Base-by-base conservation (phyloP, 164 flowering plant species). In the Protea cynaroides region DNA sequence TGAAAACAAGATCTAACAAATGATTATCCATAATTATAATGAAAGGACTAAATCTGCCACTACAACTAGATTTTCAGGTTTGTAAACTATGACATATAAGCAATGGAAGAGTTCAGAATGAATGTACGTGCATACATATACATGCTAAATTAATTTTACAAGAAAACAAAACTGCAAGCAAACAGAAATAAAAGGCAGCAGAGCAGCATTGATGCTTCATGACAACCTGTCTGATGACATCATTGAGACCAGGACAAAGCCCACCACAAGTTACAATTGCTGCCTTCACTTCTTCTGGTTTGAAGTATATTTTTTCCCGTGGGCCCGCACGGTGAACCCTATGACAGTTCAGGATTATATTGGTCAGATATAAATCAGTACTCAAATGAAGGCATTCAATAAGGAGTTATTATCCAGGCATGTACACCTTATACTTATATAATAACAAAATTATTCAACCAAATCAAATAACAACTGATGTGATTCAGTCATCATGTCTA, bases 271-370 rank as follows among this genome's bases (percentile, higher is more conserved):
- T 90, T n/a, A 90, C 85, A 76, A 92, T 90, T 44, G 89, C 96
- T 50, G 96, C 98, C 66, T 84, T 85, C 37, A 93, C 98, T 71
- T 88, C 83, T 71, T 85, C 92, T n/a, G 96, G 93, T 56, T 78
- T 80, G 69, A 85, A 92, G 75, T 83, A 92, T 76, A 92, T 88
- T 58, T 86, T 71, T 68, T 90, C 89, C 37, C 95, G 79, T 36
- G 96, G 95, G 25, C 98, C 98, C 72, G 96, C 98, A 76, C 93
- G 87, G 59, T 90, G 95, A 72, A 90, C 86, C 97, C 95, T 88
- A 63, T 69, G 71, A 61, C 15, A n/a, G 54, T 61, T 50, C 49
- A 61, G 46, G n/a, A 59, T 8, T 19, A 66, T 18, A 49, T 22
- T 13, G 12, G 53, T 51, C 58, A 72, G 56, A 59, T 54, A 34